phyloP scores from a whole-genome alignment of 2,329 filamentous ascomycete genomes.

The Penicillium expansum region DNA sequence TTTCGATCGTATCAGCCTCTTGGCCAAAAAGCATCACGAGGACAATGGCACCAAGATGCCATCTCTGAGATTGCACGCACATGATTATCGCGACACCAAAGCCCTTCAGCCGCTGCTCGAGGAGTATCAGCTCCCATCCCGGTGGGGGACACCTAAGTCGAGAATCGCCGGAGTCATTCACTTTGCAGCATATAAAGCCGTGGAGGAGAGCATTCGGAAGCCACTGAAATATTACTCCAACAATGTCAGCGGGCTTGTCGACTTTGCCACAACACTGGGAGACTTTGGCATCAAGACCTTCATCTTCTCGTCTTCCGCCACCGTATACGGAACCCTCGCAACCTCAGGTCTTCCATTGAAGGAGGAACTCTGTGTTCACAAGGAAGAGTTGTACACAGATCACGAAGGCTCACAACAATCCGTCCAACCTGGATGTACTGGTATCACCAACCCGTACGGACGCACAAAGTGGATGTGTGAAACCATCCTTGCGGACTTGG shows the following conservation, averaged over 20 bases:
- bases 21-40: conserved; percentile 38
- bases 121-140: conserved; percentile 38
- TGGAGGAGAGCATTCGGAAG: conserved; percentile 60
- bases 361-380: conserved; percentile 57
- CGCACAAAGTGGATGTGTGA: conserved; percentile 67
- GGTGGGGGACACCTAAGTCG: conserved; percentile 43
- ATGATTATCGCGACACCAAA: conserved; percentile 49
- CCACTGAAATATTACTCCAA: conserved; percentile 66
- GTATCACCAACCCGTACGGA: conserved; percentile 64
- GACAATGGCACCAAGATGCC: conserved; percentile 44
- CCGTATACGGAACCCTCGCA: conserved; percentile 60
- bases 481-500: conserved; percentile 62
- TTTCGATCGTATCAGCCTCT: conserved; percentile 34
- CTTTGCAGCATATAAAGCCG: conserved; percentile 66
- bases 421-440: conserved; percentile 51
- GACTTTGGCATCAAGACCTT: conserved; percentile 63
- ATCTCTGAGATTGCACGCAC: conserved; percentile 46
- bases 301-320: conserved; percentile 67
- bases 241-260: conserved; percentile 63
- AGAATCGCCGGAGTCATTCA: conserved; percentile 64
- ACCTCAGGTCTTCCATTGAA: conserved; percentile 52
- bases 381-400: conserved; percentile 47
- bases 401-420: conserved; percentile 44
- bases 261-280: conserved; percentile 57
- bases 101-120: conserved; percentile 46